Percentiles rank a stretch among this genome's conserved stretches.
These are phyloP conservation scores for Jaminaea rosea DNA, from an alignment of 1,284 basidiomycete species.

Conservation along the genomic window DNA sequence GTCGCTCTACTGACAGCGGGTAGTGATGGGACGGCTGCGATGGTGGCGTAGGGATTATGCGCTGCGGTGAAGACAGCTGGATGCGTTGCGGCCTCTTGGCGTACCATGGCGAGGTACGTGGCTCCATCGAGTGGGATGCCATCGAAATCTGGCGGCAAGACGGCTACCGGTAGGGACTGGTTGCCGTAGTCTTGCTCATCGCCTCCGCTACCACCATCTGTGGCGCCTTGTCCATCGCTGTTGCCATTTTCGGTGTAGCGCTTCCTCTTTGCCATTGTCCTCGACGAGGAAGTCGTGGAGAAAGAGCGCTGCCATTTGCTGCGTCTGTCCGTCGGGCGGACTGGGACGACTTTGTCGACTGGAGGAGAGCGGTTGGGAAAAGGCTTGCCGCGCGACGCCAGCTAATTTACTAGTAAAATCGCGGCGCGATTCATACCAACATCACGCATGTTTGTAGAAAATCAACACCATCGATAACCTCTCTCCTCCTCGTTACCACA, in stretches of 20 bases:
- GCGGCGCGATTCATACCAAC: too few relatives aligned
- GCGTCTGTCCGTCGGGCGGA: too few relatives aligned
- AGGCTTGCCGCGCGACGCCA: too few relatives aligned
- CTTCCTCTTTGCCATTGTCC: neutral
- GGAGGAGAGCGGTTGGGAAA: too few relatives aligned
- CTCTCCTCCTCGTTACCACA: too few relatives aligned
- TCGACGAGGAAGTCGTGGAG: too few relatives aligned
- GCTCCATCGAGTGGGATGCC: slow-evolving; percentile 34
- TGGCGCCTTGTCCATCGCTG: neutral
- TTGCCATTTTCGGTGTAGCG: neutral
- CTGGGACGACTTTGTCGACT: too few relatives aligned
- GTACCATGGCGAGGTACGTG: slow-evolving; percentile 38
- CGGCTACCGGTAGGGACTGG: slow-evolving; percentile 32
- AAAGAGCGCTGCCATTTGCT: too few relatives aligned
- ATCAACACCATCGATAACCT: too few relatives aligned
- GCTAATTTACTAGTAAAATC: too few relatives aligned
- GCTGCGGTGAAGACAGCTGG: slow-evolving; percentile 17
- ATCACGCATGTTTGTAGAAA: too few relatives aligned
- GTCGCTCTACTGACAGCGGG: neutral
- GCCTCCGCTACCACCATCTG: neutral
- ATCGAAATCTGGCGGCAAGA: slow-evolving; percentile 24
- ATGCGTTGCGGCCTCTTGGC: slow-evolving; percentile 18
- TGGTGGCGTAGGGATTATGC: slow-evolving; percentile 24
- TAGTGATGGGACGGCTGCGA: neutral
- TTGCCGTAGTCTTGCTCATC: slow-evolving; percentile 16